Base-by-base conservation (phyloP, 805 yeast species). In the Kuraishia molischiana region DNA sequence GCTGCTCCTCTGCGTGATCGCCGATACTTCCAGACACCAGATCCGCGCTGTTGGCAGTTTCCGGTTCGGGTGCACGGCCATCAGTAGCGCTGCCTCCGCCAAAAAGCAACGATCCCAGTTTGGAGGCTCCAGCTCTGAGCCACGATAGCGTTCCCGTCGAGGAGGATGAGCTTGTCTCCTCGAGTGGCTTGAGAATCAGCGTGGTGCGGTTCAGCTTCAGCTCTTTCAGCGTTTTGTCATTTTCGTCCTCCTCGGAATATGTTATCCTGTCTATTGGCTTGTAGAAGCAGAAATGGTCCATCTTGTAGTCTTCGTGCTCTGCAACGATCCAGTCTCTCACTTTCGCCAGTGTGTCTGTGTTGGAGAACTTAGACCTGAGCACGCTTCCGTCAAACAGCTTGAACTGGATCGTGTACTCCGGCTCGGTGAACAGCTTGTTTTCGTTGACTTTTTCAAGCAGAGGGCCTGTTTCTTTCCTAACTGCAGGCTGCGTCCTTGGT, bases 171-270 rank as follows among this genome's bases (percentile, higher is more conserved):
- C 44, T 42, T 15, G 33, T 34, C 26, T 36, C 42, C 36, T 57
- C 61, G 3, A 53, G 31, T 3, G 92, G 89, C 50, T 83, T 82
- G 44, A 87, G 61, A 19, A 85, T 77, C 35, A 87, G 56, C 0
- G 82, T 85, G 9, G 94, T 79, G 40, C 94, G 66, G 13, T 73
- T 67, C 37, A 87, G 60, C 18, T 74, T 77, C 38, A 87, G 61
- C 3, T 64, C 69, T 19, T 52, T 53, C 29, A 87, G 60, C 3
- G 76, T 58, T n/a, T n/a, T n/a, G 41, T 59, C 47, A 32, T 48
- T 58, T 47, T 86, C 90, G 36, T 80, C 82, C 0, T 74, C 70
- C 3, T 67, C 70, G 2, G 77, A 60, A 42, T 80, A 86, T 0
- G 80, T 72, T 4, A 74, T 66, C 40, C 83, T 69, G 17, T 85